Evolutionary conservation across 257 asterid genomes (phyloP), one percentile per base, ranked within the genome.

Genomic region (Echium plantagineum): DNA sequence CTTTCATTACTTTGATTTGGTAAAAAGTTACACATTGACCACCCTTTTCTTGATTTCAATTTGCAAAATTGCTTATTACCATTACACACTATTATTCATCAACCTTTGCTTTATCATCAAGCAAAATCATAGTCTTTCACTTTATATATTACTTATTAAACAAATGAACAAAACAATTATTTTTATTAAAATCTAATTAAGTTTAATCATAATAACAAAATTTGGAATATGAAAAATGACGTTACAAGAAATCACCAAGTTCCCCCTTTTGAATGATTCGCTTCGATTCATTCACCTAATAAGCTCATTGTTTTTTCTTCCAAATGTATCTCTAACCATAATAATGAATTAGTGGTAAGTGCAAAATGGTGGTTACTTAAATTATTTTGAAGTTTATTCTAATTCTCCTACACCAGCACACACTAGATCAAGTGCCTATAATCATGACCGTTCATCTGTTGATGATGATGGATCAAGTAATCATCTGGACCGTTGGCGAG

Each of bases 401-500:
- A 18, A 8, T 48, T 63, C 19, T 38, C 61, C 52, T 66, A 46
- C 61, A 51, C 65, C 61, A 47, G 52, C 62, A 52, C 56, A 28
- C 62, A 58, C 81, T 81, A 83, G 56, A 87, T 84, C 85, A 85
- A 68, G 84, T 80, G 94, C 82, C 93, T 78, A 68, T 79, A 75
- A 71, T 85, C 91, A 1, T 77, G 93, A 58, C 84, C 95, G 81
- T 79, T 62, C 4, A 66, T 67, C 69, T 74, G 76, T 55, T 69
- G 71, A 24, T 73, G 86, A 61, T 76, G 94, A 69, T 74, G 90
- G 71, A 85, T 72, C 76, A 88, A 69, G 80, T 79, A 93, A 69
- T 81, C 98, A 78, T 89, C 98, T 55, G 83, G 82, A 18, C 94
- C 94, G 70, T 71, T 71, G 62, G 85, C 74, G 61, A 69, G 58